These are phyloP conservation scores for Mastigamoeba balamuthi DNA, from an alignment of 78 protist genomes.

Conservation along the genomic window DNA sequence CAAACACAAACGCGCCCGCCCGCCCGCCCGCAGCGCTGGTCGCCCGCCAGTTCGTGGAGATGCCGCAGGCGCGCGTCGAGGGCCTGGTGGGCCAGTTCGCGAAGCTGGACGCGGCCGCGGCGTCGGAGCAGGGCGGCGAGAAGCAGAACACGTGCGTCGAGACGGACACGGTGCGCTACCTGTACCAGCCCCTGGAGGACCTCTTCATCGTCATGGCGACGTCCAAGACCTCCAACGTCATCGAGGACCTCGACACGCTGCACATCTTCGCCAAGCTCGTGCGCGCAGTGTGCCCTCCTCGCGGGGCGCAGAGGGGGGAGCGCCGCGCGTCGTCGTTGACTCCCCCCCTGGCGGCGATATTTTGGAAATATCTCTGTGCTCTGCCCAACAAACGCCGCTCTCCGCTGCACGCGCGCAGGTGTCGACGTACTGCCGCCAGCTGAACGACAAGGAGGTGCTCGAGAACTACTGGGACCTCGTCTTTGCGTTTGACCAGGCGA, in stretches of 20 bases:
- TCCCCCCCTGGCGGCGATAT: too few species aligned
- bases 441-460: slow-evolving; percentile 51
- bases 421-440: slow-evolving; percentile 36
- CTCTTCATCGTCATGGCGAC: slow-evolving; percentile 80
- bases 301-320: too few species aligned
- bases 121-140: too few species aligned
- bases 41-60: slow-evolving; percentile 86
- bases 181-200: slow-evolving; percentile 91
- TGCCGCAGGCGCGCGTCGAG: slow-evolving; percentile 81
- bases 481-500: slow-evolving; percentile 90
- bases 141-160: slow-evolving; percentile 89
- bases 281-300: too few species aligned
- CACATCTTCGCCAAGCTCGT: slow-evolving; percentile 65
- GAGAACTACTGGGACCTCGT: slow-evolving; percentile 63
- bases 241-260: slow-evolving; percentile 90
- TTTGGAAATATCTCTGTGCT: too few species aligned
- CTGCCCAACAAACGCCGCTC: not conserved
- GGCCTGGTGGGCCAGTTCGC: slow-evolving; percentile 92
- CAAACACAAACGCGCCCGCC: too few species aligned
- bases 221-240: slow-evolving; percentile 78
- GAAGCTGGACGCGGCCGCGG: slow-evolving; percentile 43
- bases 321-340: too few species aligned
- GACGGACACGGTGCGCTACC: slow-evolving; percentile 85
- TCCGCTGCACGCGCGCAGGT: not conserved
- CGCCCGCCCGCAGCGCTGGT: slow-evolving; percentile 53